phyloP scores from a whole-genome alignment of 2,329 filamentous ascomycete species.

The Pleurostoma richardsiae region DNA sequence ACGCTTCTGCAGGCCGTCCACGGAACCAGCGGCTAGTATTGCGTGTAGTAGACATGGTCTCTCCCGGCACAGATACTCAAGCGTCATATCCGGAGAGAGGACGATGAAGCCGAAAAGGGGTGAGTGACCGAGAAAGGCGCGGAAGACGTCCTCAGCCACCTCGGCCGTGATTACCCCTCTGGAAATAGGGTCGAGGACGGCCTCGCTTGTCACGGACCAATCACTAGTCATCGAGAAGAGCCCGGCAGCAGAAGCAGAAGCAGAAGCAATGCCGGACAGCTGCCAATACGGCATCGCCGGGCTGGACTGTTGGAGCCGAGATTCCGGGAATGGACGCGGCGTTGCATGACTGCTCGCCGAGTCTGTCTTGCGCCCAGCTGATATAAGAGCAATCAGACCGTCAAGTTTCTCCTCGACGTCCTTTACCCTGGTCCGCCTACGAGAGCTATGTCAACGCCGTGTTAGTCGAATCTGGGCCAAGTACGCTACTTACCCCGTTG shows the following conservation, averaged over 20 bases:
- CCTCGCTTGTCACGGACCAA: neutral
- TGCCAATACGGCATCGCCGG: neutral
- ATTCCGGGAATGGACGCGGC: constrained; percentile 11
- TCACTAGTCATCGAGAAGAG: neutral
- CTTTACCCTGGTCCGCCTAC: constrained; percentile 13
- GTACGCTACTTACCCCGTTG: constrained; percentile 10
- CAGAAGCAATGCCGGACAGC: neutral
- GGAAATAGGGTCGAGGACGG: neutral
- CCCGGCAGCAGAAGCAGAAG: neutral
- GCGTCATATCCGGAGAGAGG: neutral
- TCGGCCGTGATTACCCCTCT: constrained; percentile 7
- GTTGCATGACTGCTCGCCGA: constrained; percentile 12
- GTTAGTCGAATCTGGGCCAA: neutral
- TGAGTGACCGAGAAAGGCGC: constrained; percentile 2
- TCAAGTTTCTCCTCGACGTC: constrained; percentile 16
- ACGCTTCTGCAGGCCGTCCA: neutral
- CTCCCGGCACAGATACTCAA: neutral
- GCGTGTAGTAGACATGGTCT: neutral
- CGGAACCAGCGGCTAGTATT: neutral
- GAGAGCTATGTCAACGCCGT: neutral
- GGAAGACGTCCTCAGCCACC: constrained; percentile 3
- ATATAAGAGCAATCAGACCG: constrained; percentile 23
- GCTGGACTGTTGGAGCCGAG: neutral
- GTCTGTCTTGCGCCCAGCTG: constrained; percentile 12
- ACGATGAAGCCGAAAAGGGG: constrained; percentile 3